Base-by-base conservation (phyloP, 2,329 filamentous ascomycete species). In the Tolypocladium album region DNA sequence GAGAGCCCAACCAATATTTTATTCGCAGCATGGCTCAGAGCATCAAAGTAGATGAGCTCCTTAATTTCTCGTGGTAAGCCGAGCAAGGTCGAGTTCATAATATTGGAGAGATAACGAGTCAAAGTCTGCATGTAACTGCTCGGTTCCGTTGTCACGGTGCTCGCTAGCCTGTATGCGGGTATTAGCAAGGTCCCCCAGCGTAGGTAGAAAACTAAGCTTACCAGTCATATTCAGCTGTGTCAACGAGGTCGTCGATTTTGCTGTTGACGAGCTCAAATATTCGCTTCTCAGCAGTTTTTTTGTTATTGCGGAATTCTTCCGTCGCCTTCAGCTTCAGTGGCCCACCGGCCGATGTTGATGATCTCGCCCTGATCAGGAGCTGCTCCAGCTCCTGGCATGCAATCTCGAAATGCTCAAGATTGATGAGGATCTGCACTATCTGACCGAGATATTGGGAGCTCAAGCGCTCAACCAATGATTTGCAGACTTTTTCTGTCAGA, bases 211-310 rank as follows among this genome's bases (percentile, higher is more conserved):
- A 38, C 64, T 75, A 59, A 75, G 20, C 60, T 53, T 11, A 86
- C 88, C 94, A 99, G 72, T 97, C 91, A 71, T 99, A 99, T 74
- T 99, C 94, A 39, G 94, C 93, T 0, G 92, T 97, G 67, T 97
- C 93, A 59, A 99, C 89, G 13, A 99, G 82, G 71, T 99, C 94
- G 69, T 97, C 93, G 67, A 99, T 97, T 78, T 99, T 99, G 60
- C 90, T 95, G 76, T 99, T 97, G 64, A 99, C 94, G 0, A 99
- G 83, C 75, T 99, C 95, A 70, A 99, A 99, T 61, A 99, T 97
- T 40, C 95, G 88, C 75, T 97, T 96, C 71, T 97, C 93, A 0
- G 94, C 94, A 1, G 89, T 92, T 76, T 97, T 97, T 76, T 97
- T 97, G 70, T 96, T 92, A 67, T 83, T 87, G 47, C 86, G 83